Base-by-base conservation (phyloP, 345 rosid genomes). In the Brassica carinata region DNA sequence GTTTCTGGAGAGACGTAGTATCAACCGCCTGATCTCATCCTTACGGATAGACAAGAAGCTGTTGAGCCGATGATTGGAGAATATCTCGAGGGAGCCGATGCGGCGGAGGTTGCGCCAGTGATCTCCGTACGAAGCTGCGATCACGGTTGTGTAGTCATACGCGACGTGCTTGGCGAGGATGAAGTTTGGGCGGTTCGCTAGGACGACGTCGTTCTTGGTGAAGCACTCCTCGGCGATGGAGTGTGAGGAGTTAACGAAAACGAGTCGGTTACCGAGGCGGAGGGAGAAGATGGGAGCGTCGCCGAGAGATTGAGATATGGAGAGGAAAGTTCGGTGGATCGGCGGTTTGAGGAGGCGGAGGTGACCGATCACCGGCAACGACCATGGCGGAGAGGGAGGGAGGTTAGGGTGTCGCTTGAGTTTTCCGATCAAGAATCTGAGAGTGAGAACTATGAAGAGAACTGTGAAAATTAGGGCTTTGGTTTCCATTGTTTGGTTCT, bases 31-130 rank as follows among this genome's bases (percentile, higher is more conserved):
- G 64, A 61, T 61, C 64, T 61, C 64, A 7, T 61, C 64, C 64
- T 23, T 29, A 61, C 64, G 64, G n/a, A 61, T 23, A 9, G 64
- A 26, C n/a, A 61, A 9, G n/a, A 61, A 61, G 64, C 64, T 61
- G n/a, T 61, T 61, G 31, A 61, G 64, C 2, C 64, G 29, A 14
- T 61, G 64, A 4, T 4, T 61, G 11, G 64, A 61, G 27, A 61
- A 61, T 61, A 61, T 61, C 64, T 61, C 64, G 64, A 61, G 2
- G 64, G 64, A 61, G 7, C n/a, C 64, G n/a, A 61, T 61, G 31
- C 64, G 64, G 31, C 64, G 64, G 64, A 61, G 64, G 64, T 61
- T 61, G 4, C 64, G 31, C 64, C 64, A 61, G 64, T 61, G 64
- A 7, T 61, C 64, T 4, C 64, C 64, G 3, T 61, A 61, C 3